Conservation (phyloP, 108 stramenopile species). For the Skeletonema grethae region DNA sequence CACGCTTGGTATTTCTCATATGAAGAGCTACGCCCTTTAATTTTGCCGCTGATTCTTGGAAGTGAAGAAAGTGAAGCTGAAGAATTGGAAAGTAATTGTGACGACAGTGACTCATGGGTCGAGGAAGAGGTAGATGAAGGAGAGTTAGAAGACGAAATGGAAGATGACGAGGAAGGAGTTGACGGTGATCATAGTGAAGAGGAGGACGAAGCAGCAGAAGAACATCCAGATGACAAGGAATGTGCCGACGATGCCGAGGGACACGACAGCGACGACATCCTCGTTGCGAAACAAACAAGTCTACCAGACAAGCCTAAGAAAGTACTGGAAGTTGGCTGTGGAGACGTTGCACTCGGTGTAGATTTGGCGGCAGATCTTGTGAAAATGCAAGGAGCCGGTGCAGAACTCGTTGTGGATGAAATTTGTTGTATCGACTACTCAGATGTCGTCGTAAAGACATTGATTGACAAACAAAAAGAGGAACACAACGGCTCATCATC, state of each 20-base stretch:
- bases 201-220: slow-evolving; percentile 20
- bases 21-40: slow-evolving; percentile 70
- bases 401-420: slow-evolving; percentile 40
- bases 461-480: slow-evolving; percentile 47
- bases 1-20: slow-evolving; percentile 88
- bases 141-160: slow-evolving; percentile 3
- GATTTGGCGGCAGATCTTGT: slow-evolving; percentile 41
- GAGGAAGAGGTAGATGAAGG: slow-evolving; percentile 29
- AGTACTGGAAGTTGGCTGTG: slow-evolving; percentile 84
- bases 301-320: slow-evolving; percentile 48
- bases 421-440: slow-evolving; percentile 78
- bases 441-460: slow-evolving; percentile 53
- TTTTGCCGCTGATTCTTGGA: slow-evolving; percentile 76
- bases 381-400: slow-evolving; percentile 28
- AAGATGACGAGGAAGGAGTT: slow-evolving; percentile 29
- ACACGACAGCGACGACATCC: neutral
- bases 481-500: slow-evolving; percentile 14
- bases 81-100: slow-evolving; percentile 12
- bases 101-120: slow-evolving; percentile 54
- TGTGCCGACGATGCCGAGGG: slow-evolving; percentile 9
- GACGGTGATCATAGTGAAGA: slow-evolving; percentile 42
- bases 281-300: neutral
- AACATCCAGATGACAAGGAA: slow-evolving; percentile 8
- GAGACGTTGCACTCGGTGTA: slow-evolving; percentile 75
- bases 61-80: slow-evolving; percentile 15